phyloP scores from a whole-genome alignment of 257 asterid species.

The Cordia subcordata region DNA sequence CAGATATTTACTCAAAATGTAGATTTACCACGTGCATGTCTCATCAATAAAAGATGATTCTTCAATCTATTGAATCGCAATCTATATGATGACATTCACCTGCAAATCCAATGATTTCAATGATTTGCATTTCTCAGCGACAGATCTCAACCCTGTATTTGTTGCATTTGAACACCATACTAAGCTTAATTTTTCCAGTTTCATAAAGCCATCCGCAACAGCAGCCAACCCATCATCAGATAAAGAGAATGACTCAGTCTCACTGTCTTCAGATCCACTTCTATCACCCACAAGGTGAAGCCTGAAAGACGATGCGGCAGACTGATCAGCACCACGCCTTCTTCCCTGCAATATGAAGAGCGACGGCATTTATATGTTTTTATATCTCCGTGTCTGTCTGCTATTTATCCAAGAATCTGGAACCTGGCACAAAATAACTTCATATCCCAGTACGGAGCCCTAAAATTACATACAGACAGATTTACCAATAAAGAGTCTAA shows the following conservation, averaged over 20 bases:
- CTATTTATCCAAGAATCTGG: neutral
- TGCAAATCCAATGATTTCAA: slow-evolving; percentile 74
- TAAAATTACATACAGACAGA: neutral
- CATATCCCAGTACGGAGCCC: neutral
- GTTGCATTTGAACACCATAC: slow-evolving; percentile 80
- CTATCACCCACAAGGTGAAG: slow-evolving; percentile 30
- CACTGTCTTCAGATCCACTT: slow-evolving; percentile 36
- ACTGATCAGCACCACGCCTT: slow-evolving; percentile 37
- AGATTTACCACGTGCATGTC: neutral
- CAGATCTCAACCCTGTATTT: slow-evolving; percentile 56
- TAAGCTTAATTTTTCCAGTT: slow-evolving; percentile 76
- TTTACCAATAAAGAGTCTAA: neutral
- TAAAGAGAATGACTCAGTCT: slow-evolving; percentile 44
- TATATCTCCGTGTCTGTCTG: neutral
- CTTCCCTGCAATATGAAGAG: slow-evolving; percentile 40
- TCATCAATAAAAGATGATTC: neutral
- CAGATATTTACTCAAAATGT: too few species aligned
- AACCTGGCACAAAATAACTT: neutral
- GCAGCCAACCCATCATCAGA: slow-evolving; percentile 73
- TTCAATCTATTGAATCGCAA: neutral
- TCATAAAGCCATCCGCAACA: slow-evolving; percentile 55
- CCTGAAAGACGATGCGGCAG: slow-evolving; percentile 31
- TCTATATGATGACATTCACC: slow-evolving; percentile 32
- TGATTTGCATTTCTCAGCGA: slow-evolving; percentile 54
- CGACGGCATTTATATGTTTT: neutral